Conservation (phyloP, 2,329 filamentous ascomycete species). For the Penicillium sp. region DNA sequence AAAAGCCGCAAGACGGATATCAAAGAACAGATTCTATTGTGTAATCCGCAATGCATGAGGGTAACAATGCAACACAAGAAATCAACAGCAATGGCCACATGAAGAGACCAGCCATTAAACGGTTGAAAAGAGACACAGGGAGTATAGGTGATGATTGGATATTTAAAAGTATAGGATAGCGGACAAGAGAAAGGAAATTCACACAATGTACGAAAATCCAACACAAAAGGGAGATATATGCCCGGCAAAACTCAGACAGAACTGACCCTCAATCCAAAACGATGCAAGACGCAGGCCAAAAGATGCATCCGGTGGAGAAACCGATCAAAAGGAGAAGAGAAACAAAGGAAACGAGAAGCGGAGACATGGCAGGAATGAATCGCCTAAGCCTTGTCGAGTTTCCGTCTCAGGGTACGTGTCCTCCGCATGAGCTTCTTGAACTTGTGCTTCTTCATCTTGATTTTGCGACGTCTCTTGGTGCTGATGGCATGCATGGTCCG, state of each 20-base stretch:
- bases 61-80: conserved; percentile 11
- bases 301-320: conserved; percentile 26
- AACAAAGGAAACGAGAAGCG: conserved; percentile 17
- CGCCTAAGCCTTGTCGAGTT: conserved; percentile 67
- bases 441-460: conserved; percentile 99
- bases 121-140: conserved; percentile 5
- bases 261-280: conserved; percentile 24
- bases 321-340: conserved; percentile 17
- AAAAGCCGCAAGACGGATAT: not conserved
- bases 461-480: conserved; percentile 86
- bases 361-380: conserved; percentile 1
- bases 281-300: conserved; percentile 29
- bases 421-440: conserved; percentile 98
- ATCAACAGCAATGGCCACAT: conserved; percentile 9
- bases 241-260: conserved; percentile 25
- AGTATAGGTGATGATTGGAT: conserved; percentile 21
- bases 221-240: conserved; percentile 24
- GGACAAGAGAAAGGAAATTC: conserved; percentile 18
- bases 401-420: conserved; percentile 85
- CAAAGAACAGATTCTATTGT: conserved; percentile 25
- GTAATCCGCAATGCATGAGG: conserved; percentile 20
- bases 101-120: conserved; percentile 1
- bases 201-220: conserved; percentile 22
- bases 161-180: conserved; percentile 26
- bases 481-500: conserved; percentile 77